phyloP scores from a whole-genome alignment of 179 eudicot species.

The Kewa caespitosa region DNA sequence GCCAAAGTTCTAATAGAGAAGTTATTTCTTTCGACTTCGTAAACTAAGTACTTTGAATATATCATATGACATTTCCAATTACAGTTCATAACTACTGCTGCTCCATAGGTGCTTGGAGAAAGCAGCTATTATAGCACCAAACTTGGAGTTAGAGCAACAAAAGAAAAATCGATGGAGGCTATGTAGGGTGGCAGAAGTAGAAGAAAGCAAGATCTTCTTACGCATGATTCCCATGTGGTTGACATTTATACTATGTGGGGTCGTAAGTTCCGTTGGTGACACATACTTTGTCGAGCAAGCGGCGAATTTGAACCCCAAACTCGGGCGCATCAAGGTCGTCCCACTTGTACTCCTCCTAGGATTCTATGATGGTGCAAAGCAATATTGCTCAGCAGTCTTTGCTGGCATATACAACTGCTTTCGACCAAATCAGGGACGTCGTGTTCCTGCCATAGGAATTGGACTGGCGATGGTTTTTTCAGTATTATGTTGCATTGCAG shows the following conservation, averaged over 20 bases:
- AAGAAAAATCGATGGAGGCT: constrained; percentile 45
- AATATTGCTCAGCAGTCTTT: constrained; percentile 13
- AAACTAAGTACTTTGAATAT: no score
- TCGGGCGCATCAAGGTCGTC: constrained; percentile 36
- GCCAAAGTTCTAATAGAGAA: neutral
- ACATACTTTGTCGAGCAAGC: constrained; percentile 74
- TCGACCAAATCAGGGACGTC: neutral
- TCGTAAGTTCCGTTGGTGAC: constrained; percentile 47
- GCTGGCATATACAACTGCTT: neutral
- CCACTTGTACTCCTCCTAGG: constrained; percentile 39
- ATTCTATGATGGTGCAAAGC: constrained; percentile 24
- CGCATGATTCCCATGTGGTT: constrained; percentile 56
- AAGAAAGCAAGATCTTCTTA: constrained; percentile 53
- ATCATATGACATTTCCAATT: neutral
- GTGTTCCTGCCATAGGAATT: constrained; percentile 39
- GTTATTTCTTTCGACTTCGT: no score
- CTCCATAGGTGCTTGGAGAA: constrained; percentile 52
- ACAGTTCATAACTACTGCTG: neutral
- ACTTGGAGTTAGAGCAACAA: constrained; percentile 29
- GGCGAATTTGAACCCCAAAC: constrained; percentile 40
- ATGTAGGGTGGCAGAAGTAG: constrained; percentile 56
- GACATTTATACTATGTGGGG: constrained; percentile 50
- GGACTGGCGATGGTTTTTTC: constrained; percentile 41
- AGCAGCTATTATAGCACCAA: constrained; percentile 43
- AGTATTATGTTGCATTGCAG: constrained; percentile 48